Base-by-base conservation (phyloP, 441 rosid species). In the Syzygium malaccense region DNA sequence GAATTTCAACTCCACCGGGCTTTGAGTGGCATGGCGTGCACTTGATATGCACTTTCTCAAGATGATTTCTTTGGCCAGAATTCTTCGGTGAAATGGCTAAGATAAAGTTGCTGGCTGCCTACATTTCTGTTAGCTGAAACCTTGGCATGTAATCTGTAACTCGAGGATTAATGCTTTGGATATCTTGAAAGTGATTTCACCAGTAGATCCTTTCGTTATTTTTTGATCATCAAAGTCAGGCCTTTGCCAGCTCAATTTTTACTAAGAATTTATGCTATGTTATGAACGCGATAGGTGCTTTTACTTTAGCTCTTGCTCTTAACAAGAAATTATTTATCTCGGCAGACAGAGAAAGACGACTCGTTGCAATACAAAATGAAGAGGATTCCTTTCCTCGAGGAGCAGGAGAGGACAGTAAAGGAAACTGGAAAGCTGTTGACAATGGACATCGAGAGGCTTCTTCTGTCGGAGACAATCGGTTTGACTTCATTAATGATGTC, bases 321-420 rank as follows among this genome's bases (percentile, higher is more conserved):
- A 57, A 8, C 86, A 25, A 86, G 45, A 62, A 79, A 55, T 11
- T 51, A 54, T 89, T 71, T 32, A 90, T 64, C 80, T 49, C 85
- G 92, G 78, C 93, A 96, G 98, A 91, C 95, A 3, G 95, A 95
- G 95, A 94, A 95, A 91, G 99, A 97, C 75, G 98, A 95, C 84
- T 91, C 94, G 95, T 87, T 92, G 92, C 91, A 92, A 86, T 94
- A 92, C 91, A 92, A 92, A 60, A 10, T 94, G 93, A 95, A 93
- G 75, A 92, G 99, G 90, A 90, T 93, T 86, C 98, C 99, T 7
- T 96, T 97, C 92, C 92, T 97, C 23, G 98, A 97, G 93, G 99
- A 96, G 93, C 97, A 94, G 87, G 95, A 92, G 87, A 93, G 98
- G 94, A 93, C 93, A 92, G 87, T 96, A 33, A 89, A 75, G 88